Evolutionary conservation across 2,329 filamentous ascomycete species (phyloP).

Genomic region (Aspergillus floridensis): DNA sequence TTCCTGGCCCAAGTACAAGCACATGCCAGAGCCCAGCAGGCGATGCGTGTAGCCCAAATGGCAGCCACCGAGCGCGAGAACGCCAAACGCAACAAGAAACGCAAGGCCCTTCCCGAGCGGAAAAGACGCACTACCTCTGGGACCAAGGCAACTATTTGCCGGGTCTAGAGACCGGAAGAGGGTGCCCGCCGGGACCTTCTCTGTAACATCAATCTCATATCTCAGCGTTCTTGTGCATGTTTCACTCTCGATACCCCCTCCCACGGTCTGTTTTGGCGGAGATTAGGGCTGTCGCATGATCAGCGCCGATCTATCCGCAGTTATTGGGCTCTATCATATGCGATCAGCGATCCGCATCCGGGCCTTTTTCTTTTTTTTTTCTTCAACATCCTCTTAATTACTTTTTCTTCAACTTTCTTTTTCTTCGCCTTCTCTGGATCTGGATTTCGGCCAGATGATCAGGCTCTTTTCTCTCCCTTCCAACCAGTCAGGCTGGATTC

Average conservation of each 20-base stretch:
- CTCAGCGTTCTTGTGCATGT: not conserved
- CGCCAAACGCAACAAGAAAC: constrained; percentile 30
- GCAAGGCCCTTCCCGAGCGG: constrained; percentile 24
- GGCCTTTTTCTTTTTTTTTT: constrained; percentile 9
- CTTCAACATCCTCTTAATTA: not conserved
- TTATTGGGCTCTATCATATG: constrained; percentile 2
- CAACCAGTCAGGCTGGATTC: not conserved
- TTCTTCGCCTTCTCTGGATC: not conserved
- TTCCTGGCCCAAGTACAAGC: constrained; percentile 43
- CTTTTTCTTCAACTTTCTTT: not conserved
- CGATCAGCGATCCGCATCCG: not conserved
- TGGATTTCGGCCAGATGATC: not conserved
- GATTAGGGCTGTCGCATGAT: constrained; percentile 10
- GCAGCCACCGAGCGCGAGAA: constrained; percentile 24
- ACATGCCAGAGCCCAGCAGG: constrained; percentile 41
- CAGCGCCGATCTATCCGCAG: constrained; percentile 4
- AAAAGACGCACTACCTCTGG: constrained; percentile 26
- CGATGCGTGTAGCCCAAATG: constrained; percentile 35
- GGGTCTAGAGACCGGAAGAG: constrained; percentile 8
- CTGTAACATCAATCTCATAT: not conserved
- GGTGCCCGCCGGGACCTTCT: not conserved
- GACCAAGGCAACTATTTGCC: constrained; percentile 15
- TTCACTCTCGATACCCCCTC: constrained; percentile 8
- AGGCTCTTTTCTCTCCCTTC: not conserved
- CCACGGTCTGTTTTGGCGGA: constrained; percentile 5